Conservation (phyloP, 495 filamentous ascomycete species). For the Platismatia glauca region DNA sequence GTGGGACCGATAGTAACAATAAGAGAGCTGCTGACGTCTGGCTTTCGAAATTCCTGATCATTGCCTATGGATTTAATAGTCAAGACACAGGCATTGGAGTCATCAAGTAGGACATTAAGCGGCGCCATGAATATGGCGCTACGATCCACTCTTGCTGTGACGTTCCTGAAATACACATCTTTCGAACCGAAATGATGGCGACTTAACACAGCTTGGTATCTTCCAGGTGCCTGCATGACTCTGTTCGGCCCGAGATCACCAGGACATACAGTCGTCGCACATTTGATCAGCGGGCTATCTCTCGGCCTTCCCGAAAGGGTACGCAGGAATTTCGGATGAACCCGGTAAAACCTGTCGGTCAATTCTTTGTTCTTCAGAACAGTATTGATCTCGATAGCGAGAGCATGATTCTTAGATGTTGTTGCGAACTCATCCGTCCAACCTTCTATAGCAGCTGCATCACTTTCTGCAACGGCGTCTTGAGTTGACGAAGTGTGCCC, state of each 20-base stretch:
- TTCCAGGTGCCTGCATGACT: background rate
- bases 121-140: background rate
- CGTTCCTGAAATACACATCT: background rate
- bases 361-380: background rate
- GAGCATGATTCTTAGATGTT: background rate
- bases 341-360: background rate
- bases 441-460: background rate
- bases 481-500: slow-evolving; percentile 1
- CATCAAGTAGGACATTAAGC: background rate
- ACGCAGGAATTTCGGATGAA: slow-evolving; percentile 2
- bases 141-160: background rate
- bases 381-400: background rate
- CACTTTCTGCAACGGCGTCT: background rate
- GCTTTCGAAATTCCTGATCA: background rate
- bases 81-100: background rate
- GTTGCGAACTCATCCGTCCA: background rate
- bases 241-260: background rate
- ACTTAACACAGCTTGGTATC: background rate
- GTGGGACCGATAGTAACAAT: background rate
- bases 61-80: background rate
- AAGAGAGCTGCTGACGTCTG: background rate
- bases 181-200: background rate
- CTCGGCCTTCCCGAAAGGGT: background rate
- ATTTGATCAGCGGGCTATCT: background rate
- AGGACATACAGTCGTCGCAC: background rate